phyloP scores from a whole-genome alignment of 2,329 filamentous ascomycete genomes.

The Cryphonectria japonica region DNA sequence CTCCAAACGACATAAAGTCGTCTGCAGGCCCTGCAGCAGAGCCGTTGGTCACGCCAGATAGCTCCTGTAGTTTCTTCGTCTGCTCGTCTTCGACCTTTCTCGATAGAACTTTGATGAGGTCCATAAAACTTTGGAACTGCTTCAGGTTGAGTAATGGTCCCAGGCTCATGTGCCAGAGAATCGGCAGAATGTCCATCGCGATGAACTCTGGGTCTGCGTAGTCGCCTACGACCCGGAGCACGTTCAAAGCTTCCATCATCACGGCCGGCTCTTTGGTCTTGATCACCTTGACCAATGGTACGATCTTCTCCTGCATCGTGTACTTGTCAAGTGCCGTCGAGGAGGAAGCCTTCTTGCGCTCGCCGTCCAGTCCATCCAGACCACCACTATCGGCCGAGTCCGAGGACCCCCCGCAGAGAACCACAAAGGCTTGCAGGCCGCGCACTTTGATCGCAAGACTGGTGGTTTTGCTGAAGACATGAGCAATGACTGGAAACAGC shows the following conservation, averaged over 20 bases:
- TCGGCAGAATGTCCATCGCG: slow-evolving; percentile 85
- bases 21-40: slow-evolving; percentile 56
- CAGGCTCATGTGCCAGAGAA: slow-evolving; percentile 89
- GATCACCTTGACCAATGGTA: slow-evolving; percentile 87
- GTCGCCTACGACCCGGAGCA: slow-evolving; percentile 81
- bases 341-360: slow-evolving; percentile 65
- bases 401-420: slow-evolving; percentile 79
- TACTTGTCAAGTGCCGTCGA: slow-evolving; percentile 92
- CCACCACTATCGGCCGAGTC: slow-evolving; percentile 65
- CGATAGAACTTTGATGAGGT: slow-evolving; percentile 80
- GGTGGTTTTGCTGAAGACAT: slow-evolving; percentile 89
- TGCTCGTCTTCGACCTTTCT: slow-evolving; percentile 86
- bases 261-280: slow-evolving; percentile 98
- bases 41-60: slow-evolving; percentile 64
- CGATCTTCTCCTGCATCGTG: slow-evolving; percentile 96
- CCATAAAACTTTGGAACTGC: slow-evolving; percentile 91
- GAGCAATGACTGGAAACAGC: slow-evolving; percentile 87
- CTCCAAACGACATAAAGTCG: slow-evolving; percentile 73
- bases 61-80: slow-evolving; percentile 82
- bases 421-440: slow-evolving; percentile 85
- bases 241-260: slow-evolving; percentile 89
- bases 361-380: slow-evolving; percentile 69
- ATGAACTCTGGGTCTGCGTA: slow-evolving; percentile 88
- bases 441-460: slow-evolving; percentile 94
- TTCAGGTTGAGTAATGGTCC: slow-evolving; percentile 85